Percentiles rank a stretch among this genome's conserved stretches.
Evolutionary conservation across 1,284 basidiomycete genomes (phyloP).

Genomic region (Heterobasidion irregulare): DNA sequence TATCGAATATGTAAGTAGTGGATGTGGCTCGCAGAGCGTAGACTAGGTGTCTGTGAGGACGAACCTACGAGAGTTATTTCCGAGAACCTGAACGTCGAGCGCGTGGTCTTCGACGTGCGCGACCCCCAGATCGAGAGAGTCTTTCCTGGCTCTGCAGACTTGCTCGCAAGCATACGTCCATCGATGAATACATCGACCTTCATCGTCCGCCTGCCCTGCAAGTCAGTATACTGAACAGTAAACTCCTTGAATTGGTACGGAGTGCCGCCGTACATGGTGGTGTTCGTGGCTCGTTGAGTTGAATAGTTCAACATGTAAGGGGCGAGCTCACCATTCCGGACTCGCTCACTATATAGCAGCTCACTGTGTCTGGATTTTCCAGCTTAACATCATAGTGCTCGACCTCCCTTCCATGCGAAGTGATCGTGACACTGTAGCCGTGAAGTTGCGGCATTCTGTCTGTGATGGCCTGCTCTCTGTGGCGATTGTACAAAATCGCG

Average conservation of each 20-base stretch:
- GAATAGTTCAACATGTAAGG: no score
- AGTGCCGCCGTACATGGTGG: not conserved
- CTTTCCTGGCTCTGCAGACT: not conserved
- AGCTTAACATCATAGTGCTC: not conserved
- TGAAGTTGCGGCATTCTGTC: not conserved
- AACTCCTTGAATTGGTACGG: not conserved
- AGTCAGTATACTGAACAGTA: not conserved
- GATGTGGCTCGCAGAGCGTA: not conserved
- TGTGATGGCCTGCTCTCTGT: no score
- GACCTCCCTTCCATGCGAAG: not conserved
- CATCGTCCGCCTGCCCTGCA: not conserved
- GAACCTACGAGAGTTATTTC: not conserved
- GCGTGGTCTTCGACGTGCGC: not conserved
- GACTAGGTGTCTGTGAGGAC: not conserved
- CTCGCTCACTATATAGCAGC: conserved; percentile 1
- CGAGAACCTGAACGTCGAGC: not conserved
- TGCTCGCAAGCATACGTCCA: not conserved
- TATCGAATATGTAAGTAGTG: not conserved
- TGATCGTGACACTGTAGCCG: not conserved
- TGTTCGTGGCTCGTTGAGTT: not conserved
- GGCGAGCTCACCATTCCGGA: not conserved
- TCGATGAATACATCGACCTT: not conserved
- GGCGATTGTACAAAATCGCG: no score
- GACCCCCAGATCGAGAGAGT: not conserved
- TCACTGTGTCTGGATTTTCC: not conserved